Conservation (phyloP, 805 yeast genomes). For the Candida ascalaphidarum region DNA sequence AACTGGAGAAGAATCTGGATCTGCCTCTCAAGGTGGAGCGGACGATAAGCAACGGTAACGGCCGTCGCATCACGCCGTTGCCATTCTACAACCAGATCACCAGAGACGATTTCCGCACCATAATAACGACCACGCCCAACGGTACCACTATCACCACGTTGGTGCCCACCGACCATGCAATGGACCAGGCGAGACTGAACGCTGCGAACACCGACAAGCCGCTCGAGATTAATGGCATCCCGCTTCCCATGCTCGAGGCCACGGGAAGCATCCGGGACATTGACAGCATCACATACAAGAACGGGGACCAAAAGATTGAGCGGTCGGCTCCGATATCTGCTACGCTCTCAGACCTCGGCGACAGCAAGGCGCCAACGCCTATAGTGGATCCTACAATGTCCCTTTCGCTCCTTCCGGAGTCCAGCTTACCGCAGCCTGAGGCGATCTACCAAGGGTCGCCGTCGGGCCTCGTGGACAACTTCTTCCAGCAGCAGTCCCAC, state of each 20-base stretch:
- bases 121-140: slow-evolving; percentile 80
- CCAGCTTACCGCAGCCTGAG: not conserved
- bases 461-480: slow-evolving; percentile 40
- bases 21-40: slow-evolving; percentile 5
- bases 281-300: not conserved
- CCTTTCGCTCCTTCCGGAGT: no score
- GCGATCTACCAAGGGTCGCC: slow-evolving; percentile 1
- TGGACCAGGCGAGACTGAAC: slow-evolving; percentile 49
- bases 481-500: slow-evolving; percentile 73
- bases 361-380: not conserved
- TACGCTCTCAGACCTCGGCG: not conserved
- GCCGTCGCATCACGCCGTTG: slow-evolving; percentile 52
- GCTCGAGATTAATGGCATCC: slow-evolving; percentile 60
- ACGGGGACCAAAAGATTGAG: no score
- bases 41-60: slow-evolving; percentile 4
- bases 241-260: slow-evolving; percentile 65
- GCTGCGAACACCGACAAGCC: slow-evolving; percentile 53
- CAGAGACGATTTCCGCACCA: slow-evolving; percentile 78
- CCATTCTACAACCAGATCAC: slow-evolving; percentile 90
- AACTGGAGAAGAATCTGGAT: slow-evolving; percentile 1
- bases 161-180: slow-evolving; percentile 78
- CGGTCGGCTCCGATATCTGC: no score
- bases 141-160: slow-evolving; percentile 88
- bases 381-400: no score
- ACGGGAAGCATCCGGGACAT: slow-evolving; percentile 52